Base-by-base conservation (phyloP, 139 green algal genomes). In the Nannochloris sp. region DNA sequence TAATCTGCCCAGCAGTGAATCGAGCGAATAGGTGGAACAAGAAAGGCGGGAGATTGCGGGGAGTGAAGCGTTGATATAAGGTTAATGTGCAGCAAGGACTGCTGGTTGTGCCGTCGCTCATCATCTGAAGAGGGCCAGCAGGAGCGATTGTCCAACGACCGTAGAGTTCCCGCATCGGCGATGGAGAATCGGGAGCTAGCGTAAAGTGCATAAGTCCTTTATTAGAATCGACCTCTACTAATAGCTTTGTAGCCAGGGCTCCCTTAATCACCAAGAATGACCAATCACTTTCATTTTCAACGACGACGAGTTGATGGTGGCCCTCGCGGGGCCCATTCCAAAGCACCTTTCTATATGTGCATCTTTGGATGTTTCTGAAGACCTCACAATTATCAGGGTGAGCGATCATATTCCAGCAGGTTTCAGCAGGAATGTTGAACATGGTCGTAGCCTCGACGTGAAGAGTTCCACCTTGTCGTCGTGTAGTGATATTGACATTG, bases 281-380 rank as follows among this genome's bases (percentile, higher is more conserved):
- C 59, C 59, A 65, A 24, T 65, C 59, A 57, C 14, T 39, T 36
- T 48, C 59, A 65, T 65, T 65, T 15, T 65, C 33, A 23, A 65
- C 59, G 23, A 54, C n/a, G 1, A 64, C 12, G 12, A 64, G 19
- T 25, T 31, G 23, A 23, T 19, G 38, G 9, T 59, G 9, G 48
- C 31, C 9, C 4, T 27, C 33, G 24, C 25, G n/a, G 15, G 14
- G 10, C 5, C 29, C 27, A 19, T 65, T 53, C 33, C 23, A 10
- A 13, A 65, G 10, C 24, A 65, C 25, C 31, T 14, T 65, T 1
- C 59, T 32, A 15, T 55, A 54, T 14, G 32, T 35, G 34, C 59
- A 65, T 12, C 56, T 12, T 38, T 55, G 6, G 23, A 64, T 25
- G 2, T n/a, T 14, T 25, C 56, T 64, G 25, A 64, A 64, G 30